Conservation (phyloP, 2,329 filamentous ascomycete genomes). For the Akanthomyces lecanii region DNA sequence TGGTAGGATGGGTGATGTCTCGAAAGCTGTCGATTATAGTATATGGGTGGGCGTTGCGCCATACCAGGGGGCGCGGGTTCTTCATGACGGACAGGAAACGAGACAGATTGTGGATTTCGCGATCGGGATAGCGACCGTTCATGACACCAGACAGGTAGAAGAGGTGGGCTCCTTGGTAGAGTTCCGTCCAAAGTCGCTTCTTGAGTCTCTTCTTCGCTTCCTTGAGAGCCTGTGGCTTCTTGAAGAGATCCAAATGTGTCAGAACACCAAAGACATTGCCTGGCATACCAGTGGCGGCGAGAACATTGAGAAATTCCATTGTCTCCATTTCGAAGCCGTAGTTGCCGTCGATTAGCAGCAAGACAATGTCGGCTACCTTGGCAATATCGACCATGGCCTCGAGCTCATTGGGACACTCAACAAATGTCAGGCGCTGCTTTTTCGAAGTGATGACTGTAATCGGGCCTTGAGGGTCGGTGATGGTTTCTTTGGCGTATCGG, state of each 20-base stretch:
- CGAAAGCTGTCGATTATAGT: constrained; percentile 89
- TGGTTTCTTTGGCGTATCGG: constrained; percentile 91
- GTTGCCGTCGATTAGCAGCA: constrained; percentile 98
- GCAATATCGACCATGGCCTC: constrained; percentile 96
- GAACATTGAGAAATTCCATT: constrained; percentile 96
- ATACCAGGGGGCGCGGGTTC: constrained; percentile 91
- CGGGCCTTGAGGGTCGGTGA: constrained; percentile 83
- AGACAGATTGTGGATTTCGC: constrained; percentile 92
- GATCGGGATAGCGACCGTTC: constrained; percentile 93
- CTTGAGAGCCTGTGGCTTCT: constrained; percentile 86
- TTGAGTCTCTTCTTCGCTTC: constrained; percentile 95
- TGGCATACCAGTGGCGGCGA: constrained; percentile 94
- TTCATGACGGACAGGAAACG: constrained; percentile 98
- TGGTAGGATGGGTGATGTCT: constrained; percentile 89
- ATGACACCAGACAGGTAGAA: constrained; percentile 97
- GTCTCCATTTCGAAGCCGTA: constrained; percentile 99
- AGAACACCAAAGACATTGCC: constrained; percentile 97
- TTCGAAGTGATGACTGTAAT: constrained; percentile 97
- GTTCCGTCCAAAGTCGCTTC: constrained; percentile 91
- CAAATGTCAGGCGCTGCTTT: constrained; percentile 86
- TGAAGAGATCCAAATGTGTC: constrained; percentile 92
- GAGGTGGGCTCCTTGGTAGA: constrained; percentile 94
- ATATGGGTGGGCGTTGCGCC: constrained; percentile 96
- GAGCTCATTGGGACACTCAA: constrained; percentile 96
- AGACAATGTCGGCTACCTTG: constrained; percentile 94